These are phyloP conservation scores for Closterium sp. DNA, from an alignment of 139 green algal genomes.

Conservation along the genomic window DNA sequence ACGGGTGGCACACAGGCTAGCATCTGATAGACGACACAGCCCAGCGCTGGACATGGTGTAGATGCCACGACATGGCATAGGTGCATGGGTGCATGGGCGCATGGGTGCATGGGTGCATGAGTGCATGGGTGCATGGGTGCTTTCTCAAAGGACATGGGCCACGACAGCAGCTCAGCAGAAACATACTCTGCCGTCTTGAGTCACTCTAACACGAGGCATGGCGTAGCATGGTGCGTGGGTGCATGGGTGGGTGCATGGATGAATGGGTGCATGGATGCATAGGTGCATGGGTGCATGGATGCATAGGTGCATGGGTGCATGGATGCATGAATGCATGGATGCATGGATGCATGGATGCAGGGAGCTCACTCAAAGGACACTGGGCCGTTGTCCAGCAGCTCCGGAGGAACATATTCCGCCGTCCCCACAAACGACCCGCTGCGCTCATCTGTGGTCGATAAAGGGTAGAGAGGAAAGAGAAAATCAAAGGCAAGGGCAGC, in stretches of 20 bases:
- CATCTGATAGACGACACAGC: no score
- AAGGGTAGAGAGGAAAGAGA: not conserved
- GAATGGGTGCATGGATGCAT: not conserved
- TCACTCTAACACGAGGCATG: no score
- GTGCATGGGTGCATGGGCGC: not conserved
- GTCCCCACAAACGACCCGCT: slow-evolving; percentile 54
- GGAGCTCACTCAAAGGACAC: not conserved
- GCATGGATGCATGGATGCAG: no score
- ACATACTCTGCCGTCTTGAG: no score
- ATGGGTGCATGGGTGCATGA: not conserved
- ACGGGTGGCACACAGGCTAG: no score
- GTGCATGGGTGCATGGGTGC: not conserved
- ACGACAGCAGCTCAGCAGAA: no score
- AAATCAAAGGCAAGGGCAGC: no score
- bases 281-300: not conserved
- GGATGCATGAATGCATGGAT: not conserved
- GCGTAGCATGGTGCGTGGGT: no score
- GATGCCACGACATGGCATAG: no score
- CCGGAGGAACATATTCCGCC: slow-evolving; percentile 48
- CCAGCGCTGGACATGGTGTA: no score
- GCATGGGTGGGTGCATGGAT: not conserved
- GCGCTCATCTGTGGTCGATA: slow-evolving; percentile 24
- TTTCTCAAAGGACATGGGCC: no score
- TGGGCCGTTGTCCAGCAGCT: not conserved
- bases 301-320: not conserved